These are phyloP conservation scores for Odontarrhena argentea DNA, from an alignment of 345 rosid species.

Conservation along the genomic window DNA sequence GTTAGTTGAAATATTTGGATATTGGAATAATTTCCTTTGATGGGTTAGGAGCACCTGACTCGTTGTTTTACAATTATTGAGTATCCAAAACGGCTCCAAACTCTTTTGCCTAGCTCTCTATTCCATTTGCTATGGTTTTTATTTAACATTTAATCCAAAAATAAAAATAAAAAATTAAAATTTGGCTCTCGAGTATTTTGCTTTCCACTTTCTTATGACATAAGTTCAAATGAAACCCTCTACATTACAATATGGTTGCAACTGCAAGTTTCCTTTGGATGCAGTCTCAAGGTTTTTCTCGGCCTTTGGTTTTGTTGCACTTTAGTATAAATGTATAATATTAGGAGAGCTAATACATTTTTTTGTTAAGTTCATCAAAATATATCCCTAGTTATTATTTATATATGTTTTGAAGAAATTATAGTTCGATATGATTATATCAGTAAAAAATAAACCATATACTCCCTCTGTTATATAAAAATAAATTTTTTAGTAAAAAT, in stretches of 20 bases:
- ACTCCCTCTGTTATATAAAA: no score
- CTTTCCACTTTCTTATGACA: background rate
- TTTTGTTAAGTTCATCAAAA: no score
- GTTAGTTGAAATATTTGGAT: conserved; percentile 33
- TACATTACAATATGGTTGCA: background rate
- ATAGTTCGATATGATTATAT: no score
- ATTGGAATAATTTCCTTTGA: conserved; percentile 20
- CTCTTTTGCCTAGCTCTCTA: background rate
- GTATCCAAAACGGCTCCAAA: conserved; percentile 20
- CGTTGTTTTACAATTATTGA: conserved; percentile 32
- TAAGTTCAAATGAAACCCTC: background rate
- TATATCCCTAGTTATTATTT: no score
- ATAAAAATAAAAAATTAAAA: background rate
- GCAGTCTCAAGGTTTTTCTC: background rate
- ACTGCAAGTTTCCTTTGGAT: background rate
- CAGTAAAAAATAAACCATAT: no score
- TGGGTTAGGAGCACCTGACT: conserved; percentile 37
- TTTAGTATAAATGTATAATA: no score
- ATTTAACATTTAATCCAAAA: background rate
- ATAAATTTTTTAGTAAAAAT: no score
- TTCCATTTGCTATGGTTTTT: background rate
- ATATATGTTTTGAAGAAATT: no score
- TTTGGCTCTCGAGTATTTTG: background rate
- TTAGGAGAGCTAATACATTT: no score
- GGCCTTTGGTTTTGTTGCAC: no score